phyloP scores from a whole-genome alignment of 441 rosid genomes.

The Adansonia grandidieri region DNA sequence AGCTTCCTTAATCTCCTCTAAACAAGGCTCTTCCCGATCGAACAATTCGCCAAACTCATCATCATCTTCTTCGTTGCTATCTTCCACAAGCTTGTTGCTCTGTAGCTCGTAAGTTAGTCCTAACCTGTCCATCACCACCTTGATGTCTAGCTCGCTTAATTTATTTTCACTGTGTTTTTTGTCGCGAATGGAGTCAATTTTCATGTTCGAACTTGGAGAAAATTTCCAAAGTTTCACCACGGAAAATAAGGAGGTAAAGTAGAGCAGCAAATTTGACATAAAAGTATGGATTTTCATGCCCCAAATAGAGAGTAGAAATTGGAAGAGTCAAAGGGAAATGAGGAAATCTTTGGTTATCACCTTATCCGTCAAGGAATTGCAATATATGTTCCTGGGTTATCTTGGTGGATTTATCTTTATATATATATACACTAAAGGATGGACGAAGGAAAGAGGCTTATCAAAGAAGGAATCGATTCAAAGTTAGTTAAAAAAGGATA shows the following conservation, averaged over 20 bases:
- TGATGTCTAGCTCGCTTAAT: slow-evolving; percentile 26
- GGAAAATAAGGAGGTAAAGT: background rate
- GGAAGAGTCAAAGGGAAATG: background rate
- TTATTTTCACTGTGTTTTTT: background rate
- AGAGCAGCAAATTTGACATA: background rate
- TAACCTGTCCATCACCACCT: slow-evolving; percentile 40
- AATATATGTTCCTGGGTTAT: background rate
- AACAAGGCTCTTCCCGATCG: slow-evolving; percentile 40
- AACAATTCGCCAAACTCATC: slow-evolving; percentile 33
- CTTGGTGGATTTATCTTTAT: background rate
- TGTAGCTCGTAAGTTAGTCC: slow-evolving; percentile 24
- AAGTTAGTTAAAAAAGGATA: background rate
- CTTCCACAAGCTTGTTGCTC: background rate
- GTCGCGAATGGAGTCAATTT: background rate
- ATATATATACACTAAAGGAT: background rate
- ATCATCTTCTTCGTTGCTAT: background rate
- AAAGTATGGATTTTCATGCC: background rate
- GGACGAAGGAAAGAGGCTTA: background rate
- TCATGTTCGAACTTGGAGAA: background rate
- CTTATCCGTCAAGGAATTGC: background rate
- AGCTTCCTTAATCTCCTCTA: slow-evolving; percentile 48
- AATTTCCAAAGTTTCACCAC: background rate
- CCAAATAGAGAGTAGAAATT: background rate
- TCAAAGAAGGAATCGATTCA: background rate
- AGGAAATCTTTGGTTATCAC: background rate